Conservation (phyloP, 106 monocot species). For the Dendrobium huoshanense region DNA sequence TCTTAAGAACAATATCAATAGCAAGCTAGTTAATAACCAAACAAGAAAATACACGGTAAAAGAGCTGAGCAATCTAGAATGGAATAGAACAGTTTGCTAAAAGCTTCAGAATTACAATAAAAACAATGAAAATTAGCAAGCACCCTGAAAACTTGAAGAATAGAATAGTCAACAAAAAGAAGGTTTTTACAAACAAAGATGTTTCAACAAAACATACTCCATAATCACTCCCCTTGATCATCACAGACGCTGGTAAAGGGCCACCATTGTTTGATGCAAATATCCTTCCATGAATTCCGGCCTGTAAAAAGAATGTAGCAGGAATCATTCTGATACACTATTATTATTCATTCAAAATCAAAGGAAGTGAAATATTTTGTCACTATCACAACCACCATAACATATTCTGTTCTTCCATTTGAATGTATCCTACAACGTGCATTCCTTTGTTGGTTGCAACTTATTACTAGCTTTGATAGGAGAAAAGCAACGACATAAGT, state of each 20-base stretch:
- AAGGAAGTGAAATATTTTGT: background rate
- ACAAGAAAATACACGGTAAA: no score
- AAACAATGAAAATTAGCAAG: background rate
- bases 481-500: background rate
- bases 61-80: no score
- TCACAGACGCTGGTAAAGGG: constrained; percentile 74
- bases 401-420: background rate
- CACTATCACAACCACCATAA: background rate
- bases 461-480: background rate
- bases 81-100: background rate
- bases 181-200: background rate
- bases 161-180: background rate
- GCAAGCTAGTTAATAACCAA: no score
- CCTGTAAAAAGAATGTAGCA: constrained; percentile 31
- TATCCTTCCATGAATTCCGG: constrained; percentile 86
- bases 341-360: background rate
- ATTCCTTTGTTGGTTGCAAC: background rate
- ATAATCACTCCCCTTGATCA: constrained; percentile 64
- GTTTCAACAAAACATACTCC: constrained; percentile 32
- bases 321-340: background rate
- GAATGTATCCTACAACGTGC: background rate
- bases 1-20: no score
- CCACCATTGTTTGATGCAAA: constrained; percentile 58
- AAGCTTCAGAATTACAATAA: background rate
- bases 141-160: background rate